Percentiles rank a stretch among this genome's conserved stretches.
Conservation (phyloP, 176 grass and related monocot species). For the Musa acuminata region DNA sequence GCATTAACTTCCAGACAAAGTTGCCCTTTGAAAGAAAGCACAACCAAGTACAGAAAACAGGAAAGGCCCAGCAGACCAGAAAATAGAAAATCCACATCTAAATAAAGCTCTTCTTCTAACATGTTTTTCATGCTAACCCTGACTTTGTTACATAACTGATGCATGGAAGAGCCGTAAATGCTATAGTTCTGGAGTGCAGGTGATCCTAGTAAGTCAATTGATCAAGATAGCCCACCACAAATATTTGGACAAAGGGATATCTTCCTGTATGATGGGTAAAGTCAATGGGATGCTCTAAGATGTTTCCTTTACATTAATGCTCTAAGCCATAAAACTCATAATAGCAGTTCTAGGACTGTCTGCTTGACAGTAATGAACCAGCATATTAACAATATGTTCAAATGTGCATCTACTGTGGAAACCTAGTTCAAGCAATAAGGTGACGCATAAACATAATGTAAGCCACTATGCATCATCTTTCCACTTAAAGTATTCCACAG, state of each 20-base stretch:
- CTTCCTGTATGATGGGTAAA: not conserved
- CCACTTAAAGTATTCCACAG: too few species aligned
- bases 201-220: not conserved
- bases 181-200: not conserved
- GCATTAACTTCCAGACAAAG: not conserved
- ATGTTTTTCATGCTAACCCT: too few species aligned
- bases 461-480: too few species aligned
- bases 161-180: not conserved
- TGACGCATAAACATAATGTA: too few species aligned
- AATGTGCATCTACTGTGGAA: too few species aligned
- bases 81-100: not conserved
- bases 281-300: not conserved
- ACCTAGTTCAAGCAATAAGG: too few species aligned
- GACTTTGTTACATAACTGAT: not conserved
- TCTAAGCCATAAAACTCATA: too few species aligned
- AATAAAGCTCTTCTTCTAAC: not conserved
- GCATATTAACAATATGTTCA: too few species aligned
- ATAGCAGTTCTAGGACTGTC: too few species aligned
- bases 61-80: not conserved
- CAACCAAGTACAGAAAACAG: not conserved
- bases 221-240: not conserved
- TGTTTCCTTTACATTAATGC: not conserved
- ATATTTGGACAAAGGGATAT: not conserved
- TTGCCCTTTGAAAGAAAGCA: not conserved
- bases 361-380: too few species aligned